Base-by-base conservation (phyloP, 768 basidiomycete genomes). In the Tylopilus balloui region DNA sequence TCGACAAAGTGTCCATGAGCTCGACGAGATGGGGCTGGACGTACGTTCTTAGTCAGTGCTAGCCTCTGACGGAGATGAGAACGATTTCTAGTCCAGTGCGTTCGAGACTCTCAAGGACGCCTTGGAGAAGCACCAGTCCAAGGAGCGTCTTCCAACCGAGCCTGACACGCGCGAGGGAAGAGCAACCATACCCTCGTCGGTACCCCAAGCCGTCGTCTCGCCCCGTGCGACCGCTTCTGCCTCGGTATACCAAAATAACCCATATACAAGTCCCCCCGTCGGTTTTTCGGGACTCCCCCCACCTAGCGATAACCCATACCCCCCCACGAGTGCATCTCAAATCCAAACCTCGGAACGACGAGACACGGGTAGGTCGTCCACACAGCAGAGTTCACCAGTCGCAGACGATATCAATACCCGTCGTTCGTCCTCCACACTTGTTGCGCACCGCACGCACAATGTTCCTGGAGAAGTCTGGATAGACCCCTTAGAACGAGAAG, bases 401-500 rank as follows among this genome's bases (percentile, higher is more conserved):
- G 14, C 13, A 1, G 43, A 38, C 14, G 42, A 46, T 21, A 19
- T 38, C 14, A 28, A 45, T 24, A 6, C 17, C 10, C 36, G 15
- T 34, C 51, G 47, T 7, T 58, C 57, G 3, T 47, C 50, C 21
- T 40, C 45, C 25, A 58, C 62, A 1, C 57, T 59, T 10, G 59
- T 62, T 8, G 57, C 45, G 7, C 42, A 55, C 13, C 65, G 63
- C 54, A 68, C 69, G 1, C 69, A 66, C 31, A 56, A 69, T 14
- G 67, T 80, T 4, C 78, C 78, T 0, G 80, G 77, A 32, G 74
- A 75, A 32, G 72, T 69, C 41, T 84, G 74, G 60, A 83, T 88
- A 56, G 79, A 79, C 46, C 76, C 78, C 0, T 64, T 75, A 41
- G 88, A 90, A 63, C 77, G 73, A 41, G 81, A 79, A 32, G 87